These are phyloP conservation scores for Byssoonygena ceratinophila DNA, from an alignment of 2,329 filamentous ascomycete genomes.

Conservation along the genomic window DNA sequence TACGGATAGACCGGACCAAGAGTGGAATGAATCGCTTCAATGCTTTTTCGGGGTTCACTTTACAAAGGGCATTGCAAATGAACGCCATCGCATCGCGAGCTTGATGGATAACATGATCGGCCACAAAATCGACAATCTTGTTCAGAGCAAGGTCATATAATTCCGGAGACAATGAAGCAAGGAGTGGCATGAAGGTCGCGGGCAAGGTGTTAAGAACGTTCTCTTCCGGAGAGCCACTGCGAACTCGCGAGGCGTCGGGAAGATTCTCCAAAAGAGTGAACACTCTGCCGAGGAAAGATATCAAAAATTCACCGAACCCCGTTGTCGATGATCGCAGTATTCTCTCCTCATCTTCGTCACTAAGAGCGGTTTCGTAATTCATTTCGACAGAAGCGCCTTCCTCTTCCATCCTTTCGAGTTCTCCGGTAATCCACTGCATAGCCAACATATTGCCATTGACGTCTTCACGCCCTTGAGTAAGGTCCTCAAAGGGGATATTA, in stretches of 20 bases:
- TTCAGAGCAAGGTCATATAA: conserved; percentile 85
- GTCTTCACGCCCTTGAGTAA: conserved; percentile 58
- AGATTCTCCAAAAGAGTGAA: conserved; percentile 93
- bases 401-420: conserved; percentile 86
- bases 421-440: conserved; percentile 83
- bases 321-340: conserved; percentile 90
- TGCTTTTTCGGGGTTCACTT: conserved; percentile 88
- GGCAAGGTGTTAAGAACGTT: conserved; percentile 94
- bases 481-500: conserved; percentile 81
- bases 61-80: conserved; percentile 92
- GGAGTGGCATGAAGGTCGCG: conserved; percentile 77
- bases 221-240: conserved; percentile 87
- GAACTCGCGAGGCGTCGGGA: conserved; percentile 76
- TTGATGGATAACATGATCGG: conserved; percentile 91
- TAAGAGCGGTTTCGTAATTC: conserved; percentile 71
- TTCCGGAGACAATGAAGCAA: conserved; percentile 82
- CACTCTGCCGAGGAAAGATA: conserved; percentile 82
- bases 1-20: conserved; percentile 80
- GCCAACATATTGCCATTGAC: conserved; percentile 66
- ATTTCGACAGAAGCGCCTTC: conserved; percentile 77
- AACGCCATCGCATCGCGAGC: conserved; percentile 97
- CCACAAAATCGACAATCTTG: conserved; percentile 84
- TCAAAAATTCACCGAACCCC: conserved; percentile 82
- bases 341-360: conserved; percentile 72
- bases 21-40: conserved; percentile 84